These are phyloP conservation scores for Penicillium carneum DNA, from an alignment of 2,329 filamentous ascomycete species.

Conservation along the genomic window DNA sequence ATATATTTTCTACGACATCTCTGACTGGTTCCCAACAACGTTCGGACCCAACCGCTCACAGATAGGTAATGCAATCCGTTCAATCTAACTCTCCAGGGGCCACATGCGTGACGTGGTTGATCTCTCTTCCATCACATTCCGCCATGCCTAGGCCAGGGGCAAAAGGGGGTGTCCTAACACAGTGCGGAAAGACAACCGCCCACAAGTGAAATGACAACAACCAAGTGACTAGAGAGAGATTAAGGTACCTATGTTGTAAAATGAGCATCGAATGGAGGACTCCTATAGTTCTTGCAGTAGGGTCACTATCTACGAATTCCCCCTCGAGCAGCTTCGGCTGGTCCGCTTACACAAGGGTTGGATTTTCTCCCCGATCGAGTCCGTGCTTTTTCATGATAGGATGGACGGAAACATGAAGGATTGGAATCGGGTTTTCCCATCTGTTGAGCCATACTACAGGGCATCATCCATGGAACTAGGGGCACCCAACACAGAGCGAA, in stretches of 20 bases:
- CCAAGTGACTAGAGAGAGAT: slow-evolving; percentile 2
- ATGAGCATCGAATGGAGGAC: slow-evolving; percentile 5
- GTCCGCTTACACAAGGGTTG: slow-evolving; percentile 14
- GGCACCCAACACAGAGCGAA: slow-evolving; percentile 10
- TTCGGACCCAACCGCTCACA: slow-evolving; percentile 17
- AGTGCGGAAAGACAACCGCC: not conserved
- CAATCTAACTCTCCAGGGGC: slow-evolving; percentile 21
- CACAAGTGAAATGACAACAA: slow-evolving; percentile 3
- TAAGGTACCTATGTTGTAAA: not conserved
- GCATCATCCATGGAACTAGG: not conserved
- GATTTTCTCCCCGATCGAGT: slow-evolving; percentile 7
- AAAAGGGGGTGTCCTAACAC: slow-evolving; percentile 21
- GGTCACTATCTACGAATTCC: not conserved
- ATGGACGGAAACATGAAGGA: not conserved
- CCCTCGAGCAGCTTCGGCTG: not conserved
- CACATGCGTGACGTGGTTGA: slow-evolving; percentile 33
- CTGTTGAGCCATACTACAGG: not conserved
- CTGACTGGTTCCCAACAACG: slow-evolving; percentile 4
- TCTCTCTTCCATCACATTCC: slow-evolving; percentile 24
- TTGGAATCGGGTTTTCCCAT: not conserved
- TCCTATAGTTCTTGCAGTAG: not conserved
- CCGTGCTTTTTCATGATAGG: slow-evolving; percentile 11
- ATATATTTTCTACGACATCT: slow-evolving; percentile 1
- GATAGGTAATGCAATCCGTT: slow-evolving; percentile 11
- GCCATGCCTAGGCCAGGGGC: slow-evolving; percentile 20